Conservation (phyloP, 768 basidiomycete genomes). For the Kwoniella europaea region DNA sequence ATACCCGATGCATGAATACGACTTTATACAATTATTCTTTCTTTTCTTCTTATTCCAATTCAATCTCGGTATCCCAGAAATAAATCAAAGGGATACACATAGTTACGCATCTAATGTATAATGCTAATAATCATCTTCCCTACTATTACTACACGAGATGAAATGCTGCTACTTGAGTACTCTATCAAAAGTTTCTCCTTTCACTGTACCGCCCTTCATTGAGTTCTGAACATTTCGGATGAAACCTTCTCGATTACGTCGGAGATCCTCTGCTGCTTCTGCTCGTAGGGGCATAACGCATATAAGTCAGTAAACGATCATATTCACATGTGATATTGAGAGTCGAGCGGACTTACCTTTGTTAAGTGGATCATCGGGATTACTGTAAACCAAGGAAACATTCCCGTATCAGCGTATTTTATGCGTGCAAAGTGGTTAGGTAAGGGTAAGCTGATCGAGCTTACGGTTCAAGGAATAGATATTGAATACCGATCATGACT, state of each 20-base stretch:
- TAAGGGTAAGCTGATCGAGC: constrained; percentile 10
- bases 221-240: constrained; percentile 80
- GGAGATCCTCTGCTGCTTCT: constrained; percentile 96
- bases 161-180: constrained; percentile 60
- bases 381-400: constrained; percentile 57
- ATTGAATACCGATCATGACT: constrained; percentile 97
- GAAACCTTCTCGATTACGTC: constrained; percentile 84
- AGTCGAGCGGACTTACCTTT: constrained; percentile 71
- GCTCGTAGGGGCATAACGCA: too few species aligned
- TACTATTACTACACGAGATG: too few species aligned
- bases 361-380: constrained; percentile 97
- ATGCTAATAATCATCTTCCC: not conserved
- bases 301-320: too few species aligned
- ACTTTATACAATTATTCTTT: not conserved
- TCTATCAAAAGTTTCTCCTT: constrained; percentile 77
- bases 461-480: constrained; percentile 90
- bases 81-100: not conserved
- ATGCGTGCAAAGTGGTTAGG: too few species aligned
- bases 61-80: not conserved
- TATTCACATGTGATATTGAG: too few species aligned
- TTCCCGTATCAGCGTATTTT: not conserved
- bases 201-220: constrained; percentile 80
- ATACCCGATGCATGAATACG: constrained; percentile 12
- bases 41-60: not conserved
- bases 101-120: not conserved